phyloP scores from a whole-genome alignment of 2,329 filamentous ascomycete genomes.

The Neofusicoccum kwambonambiense region DNA sequence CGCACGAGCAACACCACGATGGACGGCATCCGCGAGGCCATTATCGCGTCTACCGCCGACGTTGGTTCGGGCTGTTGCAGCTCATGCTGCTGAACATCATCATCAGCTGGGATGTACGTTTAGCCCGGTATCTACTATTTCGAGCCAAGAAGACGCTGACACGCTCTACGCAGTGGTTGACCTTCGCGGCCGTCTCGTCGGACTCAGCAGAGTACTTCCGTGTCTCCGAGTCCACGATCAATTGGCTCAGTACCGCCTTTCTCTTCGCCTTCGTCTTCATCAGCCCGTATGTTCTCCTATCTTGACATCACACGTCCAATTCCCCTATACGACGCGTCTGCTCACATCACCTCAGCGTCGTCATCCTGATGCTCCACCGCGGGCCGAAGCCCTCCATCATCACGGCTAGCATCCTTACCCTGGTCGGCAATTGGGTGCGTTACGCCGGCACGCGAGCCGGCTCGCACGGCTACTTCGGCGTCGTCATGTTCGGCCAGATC shows the following conservation, averaged over 20 bases:
- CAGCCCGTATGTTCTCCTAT: constrained; percentile 55
- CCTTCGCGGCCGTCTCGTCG: constrained; percentile 79
- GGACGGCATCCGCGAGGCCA: neutral
- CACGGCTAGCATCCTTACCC: constrained; percentile 66
- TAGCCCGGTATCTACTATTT: neutral
- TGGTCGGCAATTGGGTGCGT: constrained; percentile 88
- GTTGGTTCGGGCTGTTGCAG: constrained; percentile 85
- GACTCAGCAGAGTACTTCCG: constrained; percentile 73
- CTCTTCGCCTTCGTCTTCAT: constrained; percentile 77
- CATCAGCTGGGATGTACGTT: constrained; percentile 89
- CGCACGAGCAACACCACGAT: neutral
- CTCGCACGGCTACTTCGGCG: constrained; percentile 64
- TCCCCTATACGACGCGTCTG: neutral
- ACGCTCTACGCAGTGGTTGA: constrained; percentile 70
- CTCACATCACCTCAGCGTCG: constrained; percentile 38
- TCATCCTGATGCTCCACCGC: constrained; percentile 74
- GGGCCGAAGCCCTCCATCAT: constrained; percentile 75
- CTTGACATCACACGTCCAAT: neutral
- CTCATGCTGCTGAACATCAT: constrained; percentile 87
- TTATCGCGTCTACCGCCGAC: constrained; percentile 69
- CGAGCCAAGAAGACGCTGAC: constrained; percentile 3
- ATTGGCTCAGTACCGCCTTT: constrained; percentile 89
- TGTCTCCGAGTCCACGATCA: constrained; percentile 73
- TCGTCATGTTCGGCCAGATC: constrained; percentile 89
- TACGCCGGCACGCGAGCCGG: constrained; percentile 64